Conservation (phyloP, 2,329 filamentous ascomycete species). For the Talaromyces sp. region DNA sequence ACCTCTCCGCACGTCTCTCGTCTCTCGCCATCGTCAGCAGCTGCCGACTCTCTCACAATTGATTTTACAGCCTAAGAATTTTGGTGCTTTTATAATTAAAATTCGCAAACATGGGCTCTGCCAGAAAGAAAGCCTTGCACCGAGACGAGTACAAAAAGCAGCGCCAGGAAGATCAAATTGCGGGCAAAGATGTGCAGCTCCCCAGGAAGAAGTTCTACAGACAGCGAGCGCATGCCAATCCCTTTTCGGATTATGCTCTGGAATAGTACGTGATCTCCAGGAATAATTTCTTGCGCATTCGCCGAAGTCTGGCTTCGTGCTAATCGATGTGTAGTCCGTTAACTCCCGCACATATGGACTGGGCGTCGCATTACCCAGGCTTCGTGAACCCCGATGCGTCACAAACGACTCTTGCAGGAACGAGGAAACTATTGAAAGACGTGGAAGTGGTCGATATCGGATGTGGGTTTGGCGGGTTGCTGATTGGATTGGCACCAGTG, state of each 20-base stretch:
- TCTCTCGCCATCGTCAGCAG: background rate
- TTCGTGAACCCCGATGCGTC: slow-evolving; percentile 48
- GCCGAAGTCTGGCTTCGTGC: background rate
- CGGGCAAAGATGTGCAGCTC: slow-evolving; percentile 48
- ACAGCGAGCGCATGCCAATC: slow-evolving; percentile 94
- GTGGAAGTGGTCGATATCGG: slow-evolving; percentile 95
- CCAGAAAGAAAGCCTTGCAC: slow-evolving; percentile 41
- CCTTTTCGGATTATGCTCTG: slow-evolving; percentile 89
- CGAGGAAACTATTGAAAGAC: slow-evolving; percentile 54
- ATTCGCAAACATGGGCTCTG: slow-evolving; percentile 45
- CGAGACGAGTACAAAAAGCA: slow-evolving; percentile 58
- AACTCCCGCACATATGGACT: slow-evolving; percentile 81
- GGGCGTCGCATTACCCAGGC: slow-evolving; percentile 76
- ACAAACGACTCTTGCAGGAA: slow-evolving; percentile 26
- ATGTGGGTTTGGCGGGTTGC: slow-evolving; percentile 88
- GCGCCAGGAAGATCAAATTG: slow-evolving; percentile 28
- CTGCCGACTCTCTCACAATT: background rate
- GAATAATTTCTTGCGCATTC: background rate
- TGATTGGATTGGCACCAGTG: slow-evolving; percentile 76
- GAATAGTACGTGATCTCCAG: slow-evolving; percentile 63
- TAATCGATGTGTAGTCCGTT: slow-evolving; percentile 56
- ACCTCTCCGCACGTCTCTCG: background rate
- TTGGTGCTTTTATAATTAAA: background rate
- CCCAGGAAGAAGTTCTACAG: slow-evolving; percentile 96
- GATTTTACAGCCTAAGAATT: background rate